A percentile compares a stretch with the other conserved stretches of the same genome.
Evolutionary conservation across 371 early-diverging fungal genomes (phyloP).

Genomic region (Dinochytrium kinnereticum): DNA sequence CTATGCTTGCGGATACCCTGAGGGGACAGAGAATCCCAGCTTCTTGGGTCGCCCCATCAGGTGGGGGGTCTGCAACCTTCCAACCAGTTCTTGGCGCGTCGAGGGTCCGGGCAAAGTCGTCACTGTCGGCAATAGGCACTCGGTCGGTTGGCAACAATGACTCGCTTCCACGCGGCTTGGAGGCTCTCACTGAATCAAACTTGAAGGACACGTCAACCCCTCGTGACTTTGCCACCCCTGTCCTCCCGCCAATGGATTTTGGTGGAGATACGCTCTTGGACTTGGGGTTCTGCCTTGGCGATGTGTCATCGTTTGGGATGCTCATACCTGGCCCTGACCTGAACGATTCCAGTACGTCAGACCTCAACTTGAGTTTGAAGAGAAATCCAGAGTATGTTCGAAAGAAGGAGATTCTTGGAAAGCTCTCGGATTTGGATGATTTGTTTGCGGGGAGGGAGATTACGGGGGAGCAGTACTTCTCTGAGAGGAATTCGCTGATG

Average conservation of each 20-base stretch:
- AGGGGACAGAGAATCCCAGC: not conserved
- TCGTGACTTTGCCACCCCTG: not conserved
- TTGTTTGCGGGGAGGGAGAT: not conserved
- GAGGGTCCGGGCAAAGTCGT: too few species aligned
- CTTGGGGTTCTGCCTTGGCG: not conserved
- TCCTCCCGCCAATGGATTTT: constrained; percentile 11
- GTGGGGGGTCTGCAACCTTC: not conserved
- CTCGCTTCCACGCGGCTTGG: too few species aligned
- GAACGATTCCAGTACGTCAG: not conserved
- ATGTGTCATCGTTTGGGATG: not conserved
- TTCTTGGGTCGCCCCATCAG: not conserved
- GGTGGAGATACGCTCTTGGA: not conserved
- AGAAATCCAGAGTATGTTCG: not conserved
- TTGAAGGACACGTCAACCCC: too few species aligned
- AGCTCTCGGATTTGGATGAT: constrained; percentile 8
- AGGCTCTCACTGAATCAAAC: too few species aligned
- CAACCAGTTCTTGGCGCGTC: not conserved
- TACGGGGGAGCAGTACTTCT: not conserved
- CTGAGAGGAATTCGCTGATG: not conserved
- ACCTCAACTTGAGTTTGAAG: not conserved
- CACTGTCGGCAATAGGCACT: too few species aligned
- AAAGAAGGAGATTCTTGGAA: not conserved
- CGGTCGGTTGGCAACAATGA: too few species aligned
- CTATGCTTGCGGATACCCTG: not conserved
- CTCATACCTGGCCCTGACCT: not conserved